These are phyloP conservation scores for Helianthus tuberosus DNA, from an alignment of 129 eudicot genomes.

Conservation along the genomic window DNA sequence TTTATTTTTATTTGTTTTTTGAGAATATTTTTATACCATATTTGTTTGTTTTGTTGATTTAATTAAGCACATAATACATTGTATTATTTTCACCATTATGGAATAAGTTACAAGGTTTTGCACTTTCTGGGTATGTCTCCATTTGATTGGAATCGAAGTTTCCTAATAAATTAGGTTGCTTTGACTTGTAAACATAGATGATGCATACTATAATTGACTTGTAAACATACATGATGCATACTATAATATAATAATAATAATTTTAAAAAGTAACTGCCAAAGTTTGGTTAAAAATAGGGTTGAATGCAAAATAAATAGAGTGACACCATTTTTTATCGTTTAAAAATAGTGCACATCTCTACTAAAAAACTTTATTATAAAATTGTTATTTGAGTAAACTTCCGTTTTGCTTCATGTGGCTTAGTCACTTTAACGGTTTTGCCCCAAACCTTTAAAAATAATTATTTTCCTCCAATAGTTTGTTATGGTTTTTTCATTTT, in stretches of 20 bases:
- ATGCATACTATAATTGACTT: constrained; percentile 24
- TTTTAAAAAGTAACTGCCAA: not conserved
- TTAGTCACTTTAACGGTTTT: too few relatives aligned
- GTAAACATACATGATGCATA: constrained; percentile 22
- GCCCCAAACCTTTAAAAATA: too few relatives aligned
- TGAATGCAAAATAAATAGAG: constrained; percentile 2
- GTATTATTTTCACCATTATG: not conserved
- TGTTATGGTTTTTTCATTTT: too few relatives aligned
- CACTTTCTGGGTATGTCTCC: constrained; percentile 12
- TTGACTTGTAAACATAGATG: constrained; percentile 27
- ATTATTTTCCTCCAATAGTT: too few relatives aligned
- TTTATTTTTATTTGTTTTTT: too few relatives aligned
- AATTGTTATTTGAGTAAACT: too few relatives aligned
- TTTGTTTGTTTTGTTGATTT: too few relatives aligned
- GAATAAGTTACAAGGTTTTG: not conserved
- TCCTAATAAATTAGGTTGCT: constrained; percentile 22
- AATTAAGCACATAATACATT: too few relatives aligned
- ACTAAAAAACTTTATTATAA: not conserved
- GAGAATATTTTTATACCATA: too few relatives aligned
- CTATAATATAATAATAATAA: constrained; percentile 1
- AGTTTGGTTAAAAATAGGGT: constrained; percentile 13
- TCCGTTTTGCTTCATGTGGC: too few relatives aligned
- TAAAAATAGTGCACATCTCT: not conserved
- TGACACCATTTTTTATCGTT: not conserved
- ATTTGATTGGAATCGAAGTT: not conserved